phyloP scores from a whole-genome alignment of 108 stramenopile species.

The Skeletonema marinoi region DNA sequence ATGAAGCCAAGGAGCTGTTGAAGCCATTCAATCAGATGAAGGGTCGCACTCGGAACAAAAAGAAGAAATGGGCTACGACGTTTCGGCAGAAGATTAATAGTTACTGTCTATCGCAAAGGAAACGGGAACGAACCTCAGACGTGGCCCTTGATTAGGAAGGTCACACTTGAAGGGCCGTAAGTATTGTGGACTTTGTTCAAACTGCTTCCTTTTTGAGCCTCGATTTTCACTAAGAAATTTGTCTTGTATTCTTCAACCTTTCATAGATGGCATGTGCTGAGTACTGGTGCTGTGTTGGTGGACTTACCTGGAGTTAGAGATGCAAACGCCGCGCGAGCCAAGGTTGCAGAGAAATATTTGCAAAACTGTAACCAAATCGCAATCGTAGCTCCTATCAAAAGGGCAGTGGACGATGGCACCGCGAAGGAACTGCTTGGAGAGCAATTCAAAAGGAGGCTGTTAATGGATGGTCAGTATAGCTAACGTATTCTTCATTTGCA shows the following conservation, averaged over 20 bases:
- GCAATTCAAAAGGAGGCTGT: conserved; percentile 52
- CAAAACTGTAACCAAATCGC: conserved; percentile 52
- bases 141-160: conserved; percentile 56
- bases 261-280: conserved; percentile 20
- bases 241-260: not conserved
- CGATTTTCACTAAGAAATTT: not conserved
- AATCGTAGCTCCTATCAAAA: conserved; percentile 53
- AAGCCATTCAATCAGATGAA: conserved; percentile 25
- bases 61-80: conserved; percentile 28
- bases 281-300: conserved; percentile 24
- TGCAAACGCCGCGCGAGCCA: conserved; percentile 50
- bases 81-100: conserved; percentile 45
- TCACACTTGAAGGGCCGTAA: conserved; percentile 43
- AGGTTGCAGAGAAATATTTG: conserved; percentile 47
- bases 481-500: conserved; percentile 53
- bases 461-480: conserved; percentile 62
- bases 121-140: conserved; percentile 51
- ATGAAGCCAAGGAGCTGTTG: conserved; percentile 25
- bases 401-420: conserved; percentile 51
- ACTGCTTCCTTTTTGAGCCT: not conserved
- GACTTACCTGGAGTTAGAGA: conserved; percentile 46
- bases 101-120: conserved; percentile 50
- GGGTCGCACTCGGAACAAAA: conserved; percentile 5
- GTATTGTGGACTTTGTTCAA: not conserved
- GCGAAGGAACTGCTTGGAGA: conserved; percentile 60